Evolutionary conservation across 108 stramenopile species (phyloP).

Genomic region (Cyclotella baltica): DNA sequence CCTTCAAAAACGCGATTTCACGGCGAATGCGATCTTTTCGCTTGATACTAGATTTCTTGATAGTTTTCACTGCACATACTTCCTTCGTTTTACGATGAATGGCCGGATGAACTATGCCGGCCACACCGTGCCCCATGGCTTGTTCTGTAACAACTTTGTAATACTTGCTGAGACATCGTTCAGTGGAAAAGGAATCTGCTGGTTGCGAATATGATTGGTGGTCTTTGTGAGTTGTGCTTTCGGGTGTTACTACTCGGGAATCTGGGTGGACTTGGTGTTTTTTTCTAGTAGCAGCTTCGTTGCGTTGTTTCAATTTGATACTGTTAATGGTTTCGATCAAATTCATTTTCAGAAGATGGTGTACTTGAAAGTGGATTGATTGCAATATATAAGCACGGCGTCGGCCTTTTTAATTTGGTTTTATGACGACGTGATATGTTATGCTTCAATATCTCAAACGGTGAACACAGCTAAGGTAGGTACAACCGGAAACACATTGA

Average conservation of each 20-base stretch:
- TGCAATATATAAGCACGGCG: too few species aligned
- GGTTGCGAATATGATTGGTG: too few species aligned
- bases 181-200: not conserved
- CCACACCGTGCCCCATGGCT: not conserved
- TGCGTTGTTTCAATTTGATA: not conserved
- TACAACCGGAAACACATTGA: too few species aligned
- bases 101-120: slow-evolving; percentile 3
- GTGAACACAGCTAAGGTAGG: too few species aligned
- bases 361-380: too few species aligned
- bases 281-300: not conserved
- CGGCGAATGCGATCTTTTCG: slow-evolving; percentile 2
- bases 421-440: too few species aligned
- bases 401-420: too few species aligned
- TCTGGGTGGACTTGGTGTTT: slow-evolving; percentile 1
- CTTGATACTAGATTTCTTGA: not conserved
- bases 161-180: not conserved
- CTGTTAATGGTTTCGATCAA: not conserved
- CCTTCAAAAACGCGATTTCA: slow-evolving; percentile 15
- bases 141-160: not conserved
- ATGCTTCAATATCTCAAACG: too few species aligned
- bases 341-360: not conserved
- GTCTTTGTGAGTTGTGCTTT: not conserved
- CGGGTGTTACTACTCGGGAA: not conserved
- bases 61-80: slow-evolving; percentile 19
- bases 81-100: not conserved